phyloP scores from a whole-genome alignment of 257 asterid species.

The Vinca minor region DNA sequence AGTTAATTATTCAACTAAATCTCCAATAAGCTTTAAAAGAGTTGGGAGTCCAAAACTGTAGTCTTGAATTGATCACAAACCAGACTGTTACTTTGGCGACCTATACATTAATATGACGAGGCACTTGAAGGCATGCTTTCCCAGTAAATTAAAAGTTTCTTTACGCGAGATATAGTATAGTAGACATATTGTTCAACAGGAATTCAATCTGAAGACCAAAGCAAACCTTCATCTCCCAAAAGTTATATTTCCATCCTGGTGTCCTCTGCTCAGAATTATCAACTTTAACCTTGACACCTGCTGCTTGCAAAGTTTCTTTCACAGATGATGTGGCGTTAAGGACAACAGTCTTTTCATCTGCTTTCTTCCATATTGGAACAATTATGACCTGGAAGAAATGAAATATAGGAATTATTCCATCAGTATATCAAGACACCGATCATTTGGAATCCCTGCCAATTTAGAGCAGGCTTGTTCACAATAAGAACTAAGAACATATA shows the following conservation, averaged over 20 bases:
- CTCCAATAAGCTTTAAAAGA: neutral
- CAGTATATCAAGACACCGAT: neutral
- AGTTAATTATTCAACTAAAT: neutral
- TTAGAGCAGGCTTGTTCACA: neutral
- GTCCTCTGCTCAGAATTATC: slow-evolving; percentile 96
- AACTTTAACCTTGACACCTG: slow-evolving; percentile 70
- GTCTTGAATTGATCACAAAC: too few species aligned
- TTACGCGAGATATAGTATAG: neutral
- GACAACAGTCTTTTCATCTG: slow-evolving; percentile 59
- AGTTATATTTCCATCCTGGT: slow-evolving; percentile 96
- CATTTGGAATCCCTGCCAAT: neutral
- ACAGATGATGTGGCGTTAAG: slow-evolving; percentile 63
- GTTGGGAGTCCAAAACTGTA: neutral
- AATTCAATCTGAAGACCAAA: neutral
- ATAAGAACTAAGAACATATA: neutral
- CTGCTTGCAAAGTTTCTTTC: slow-evolving; percentile 58
- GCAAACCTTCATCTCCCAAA: slow-evolving; percentile 98
- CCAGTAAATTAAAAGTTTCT: neutral
- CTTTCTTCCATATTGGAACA: slow-evolving; percentile 92
- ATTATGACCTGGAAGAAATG: slow-evolving; percentile 60
- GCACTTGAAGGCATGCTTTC: neutral
- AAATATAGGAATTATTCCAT: slow-evolving; percentile 4
- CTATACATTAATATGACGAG: too few species aligned
- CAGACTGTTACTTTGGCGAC: neutral
- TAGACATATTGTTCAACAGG: neutral